Base-by-base conservation (phyloP, 805 yeast species). In the Wickerhamomyces chaumierensis region DNA sequence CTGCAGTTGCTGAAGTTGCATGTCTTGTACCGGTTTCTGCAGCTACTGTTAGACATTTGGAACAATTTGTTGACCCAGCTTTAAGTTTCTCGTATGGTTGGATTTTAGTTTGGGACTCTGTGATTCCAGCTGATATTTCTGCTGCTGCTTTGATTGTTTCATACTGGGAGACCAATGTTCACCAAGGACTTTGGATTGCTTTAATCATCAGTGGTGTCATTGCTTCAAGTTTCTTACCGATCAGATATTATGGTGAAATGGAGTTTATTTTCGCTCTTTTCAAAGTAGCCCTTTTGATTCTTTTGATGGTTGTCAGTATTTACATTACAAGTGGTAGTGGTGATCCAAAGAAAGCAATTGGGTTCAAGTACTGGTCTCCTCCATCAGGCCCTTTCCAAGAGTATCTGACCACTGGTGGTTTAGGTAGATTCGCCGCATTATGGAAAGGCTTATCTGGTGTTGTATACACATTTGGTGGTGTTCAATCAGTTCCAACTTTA, bases 321-420 rank as follows among this genome's bases (percentile, higher is more conserved):
- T 66, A 72, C 33, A 71, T 76, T 39, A 73, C 76, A 39, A 69
- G 73, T 48, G 82, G 82, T 37, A 81, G 82, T 40, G 79, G 72
- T 27, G 81, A 82, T 39, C 57, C 49, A 18, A 38, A 52, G 49
- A 36, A 51, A 39, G 57, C 47, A 56, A 66, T 43, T 60, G 55
- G 56, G 3, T 60, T 62, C 46, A 56, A 54, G 47, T 63, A 56
- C 42, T 62, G 65, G 66, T 45, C 36, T 27, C 34, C 48, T 34
- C 51, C 51, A 18, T 46, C 47, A 11, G 53, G 52, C 46, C 61
- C 39, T 19, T 44, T 60, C 29, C 57, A 55, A 4, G 57, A 57
- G 39, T 44, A 42, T 33, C 5, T 48, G 40, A 44, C 48, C 11
- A 59, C 65, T 4, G 56, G 56, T 11, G 51, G 49, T 2, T 62